These are phyloP conservation scores for Trichoderma sp. DNA, from an alignment of 2,329 filamentous ascomycete genomes.

Conservation along the genomic window DNA sequence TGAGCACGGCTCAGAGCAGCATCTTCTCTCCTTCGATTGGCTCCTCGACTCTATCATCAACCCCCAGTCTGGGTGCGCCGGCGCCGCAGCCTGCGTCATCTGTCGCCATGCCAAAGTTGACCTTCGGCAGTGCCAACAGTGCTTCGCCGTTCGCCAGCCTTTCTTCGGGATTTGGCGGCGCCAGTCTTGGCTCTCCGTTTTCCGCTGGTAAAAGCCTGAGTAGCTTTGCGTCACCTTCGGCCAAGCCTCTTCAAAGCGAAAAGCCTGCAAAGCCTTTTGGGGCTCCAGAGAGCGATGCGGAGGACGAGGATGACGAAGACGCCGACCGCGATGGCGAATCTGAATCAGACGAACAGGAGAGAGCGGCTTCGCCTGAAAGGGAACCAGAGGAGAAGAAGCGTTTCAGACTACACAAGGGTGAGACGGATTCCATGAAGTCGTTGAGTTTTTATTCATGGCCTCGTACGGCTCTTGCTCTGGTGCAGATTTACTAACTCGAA, in stretches of 20 bases:
- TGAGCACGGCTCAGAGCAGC: conserved; percentile 53
- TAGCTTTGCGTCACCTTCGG: conserved; percentile 70
- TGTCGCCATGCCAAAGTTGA: conserved; percentile 49
- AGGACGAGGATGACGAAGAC: conserved; percentile 48
- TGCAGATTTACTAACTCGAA: conserved; percentile 28
- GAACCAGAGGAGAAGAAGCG: conserved; percentile 67
- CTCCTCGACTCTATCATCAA: conserved; percentile 39
- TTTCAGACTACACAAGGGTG: conserved; percentile 69
- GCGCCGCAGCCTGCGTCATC: conserved; percentile 31
- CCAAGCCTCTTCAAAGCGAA: conserved; percentile 51
- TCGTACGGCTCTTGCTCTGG: neutral
- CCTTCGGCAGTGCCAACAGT: conserved; percentile 48
- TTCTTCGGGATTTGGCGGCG: conserved; percentile 49
- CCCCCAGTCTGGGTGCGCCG: conserved; percentile 33
- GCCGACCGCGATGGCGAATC: conserved; percentile 46
- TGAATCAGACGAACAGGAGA: conserved; percentile 52
- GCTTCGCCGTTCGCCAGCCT: conserved; percentile 54
- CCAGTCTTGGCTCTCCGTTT: conserved; percentile 49
- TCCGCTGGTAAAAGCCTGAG: conserved; percentile 53
- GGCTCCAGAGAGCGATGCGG: conserved; percentile 67
- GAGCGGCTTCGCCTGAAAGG: conserved; percentile 51
- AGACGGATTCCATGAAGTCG: conserved; percentile 36
- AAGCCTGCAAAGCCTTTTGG: conserved; percentile 76
- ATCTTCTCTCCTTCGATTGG: conserved; percentile 53
- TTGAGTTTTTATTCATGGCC: neutral